Evolutionary conservation across 1,284 basidiomycete species (phyloP).

Genomic region (Ceratobasidium sp.): DNA sequence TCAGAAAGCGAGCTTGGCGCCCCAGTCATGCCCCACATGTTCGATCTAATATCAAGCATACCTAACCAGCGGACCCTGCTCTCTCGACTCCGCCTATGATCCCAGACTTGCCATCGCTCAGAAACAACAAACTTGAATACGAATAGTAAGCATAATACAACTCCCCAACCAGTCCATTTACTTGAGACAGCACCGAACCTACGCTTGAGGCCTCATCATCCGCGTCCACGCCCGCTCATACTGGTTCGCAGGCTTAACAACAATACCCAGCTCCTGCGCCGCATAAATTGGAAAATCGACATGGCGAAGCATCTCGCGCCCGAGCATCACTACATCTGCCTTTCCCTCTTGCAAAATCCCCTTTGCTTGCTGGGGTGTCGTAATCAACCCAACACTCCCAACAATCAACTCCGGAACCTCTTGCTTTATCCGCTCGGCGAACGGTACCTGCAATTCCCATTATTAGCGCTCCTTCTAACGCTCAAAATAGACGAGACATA

Average conservation of each 20-base stretch:
- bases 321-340: constrained; percentile 72
- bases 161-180: no score
- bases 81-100: no score
- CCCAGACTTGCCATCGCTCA: no score
- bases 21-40: no score
- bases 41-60: no score
- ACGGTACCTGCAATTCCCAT: constrained; percentile 67
- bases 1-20: no score
- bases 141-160: no score
- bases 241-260: constrained; percentile 73
- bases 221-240: constrained; percentile 73
- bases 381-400: constrained; percentile 78
- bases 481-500: no score
- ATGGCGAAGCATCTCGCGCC: constrained; percentile 72
- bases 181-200: no score
- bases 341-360: constrained; percentile 69
- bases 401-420: constrained; percentile 69
- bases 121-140: no score
- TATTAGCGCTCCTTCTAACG: no score
- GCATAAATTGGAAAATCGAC: constrained; percentile 64
- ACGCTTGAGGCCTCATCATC: constrained; percentile 58
- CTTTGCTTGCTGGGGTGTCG: constrained; percentile 73
- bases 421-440: constrained; percentile 77
- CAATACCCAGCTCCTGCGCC: constrained; percentile 68
- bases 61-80: no score